A percentile compares a stretch with the other conserved stretches of the same genome.
These are phyloP conservation scores for Fimicolochytrium jonesii DNA, from an alignment of 192 early-diverging fungal species.

Conservation along the genomic window DNA sequence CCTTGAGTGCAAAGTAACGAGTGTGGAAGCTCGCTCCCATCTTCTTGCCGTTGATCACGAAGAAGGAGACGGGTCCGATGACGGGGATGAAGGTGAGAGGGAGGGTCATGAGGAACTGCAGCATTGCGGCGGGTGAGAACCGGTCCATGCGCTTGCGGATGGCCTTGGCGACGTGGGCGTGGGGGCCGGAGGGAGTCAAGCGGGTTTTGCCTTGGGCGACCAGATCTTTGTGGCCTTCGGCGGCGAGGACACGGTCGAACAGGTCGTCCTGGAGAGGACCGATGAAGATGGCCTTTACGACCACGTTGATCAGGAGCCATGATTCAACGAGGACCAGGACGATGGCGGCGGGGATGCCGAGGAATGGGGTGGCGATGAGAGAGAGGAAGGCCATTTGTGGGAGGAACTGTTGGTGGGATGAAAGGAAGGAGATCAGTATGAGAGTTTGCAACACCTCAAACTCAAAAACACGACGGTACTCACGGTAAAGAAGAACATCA, in stretches of 20 bases:
- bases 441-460: no score
- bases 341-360: constrained; percentile 17
- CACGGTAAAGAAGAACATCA: constrained; percentile 20
- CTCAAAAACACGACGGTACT: background rate
- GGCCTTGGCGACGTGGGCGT: background rate
- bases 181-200: background rate
- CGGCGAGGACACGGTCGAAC: constrained; percentile 16
- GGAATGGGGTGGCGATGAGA: constrained; percentile 13
- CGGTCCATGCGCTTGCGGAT: constrained; percentile 6
- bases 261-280: constrained; percentile 24
- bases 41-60: constrained; percentile 25
- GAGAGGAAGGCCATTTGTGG: constrained; percentile 22
- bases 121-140: constrained; percentile 21
- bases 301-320: constrained; percentile 15
- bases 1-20: constrained; percentile 24
- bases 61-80: constrained; percentile 46
- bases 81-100: constrained; percentile 60
- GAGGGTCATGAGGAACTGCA: constrained; percentile 42
- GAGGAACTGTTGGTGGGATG: background rate
- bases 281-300: constrained; percentile 8
- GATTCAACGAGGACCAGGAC: constrained; percentile 23
- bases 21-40: constrained; percentile 13
- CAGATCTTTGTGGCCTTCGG: constrained; percentile 4
- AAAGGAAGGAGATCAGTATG: background rate
- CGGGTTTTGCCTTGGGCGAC: constrained; percentile 1